Evolutionary conservation across 2,329 filamentous ascomycete species (phyloP).

Genomic region (Neofusicoccum sp.): DNA sequence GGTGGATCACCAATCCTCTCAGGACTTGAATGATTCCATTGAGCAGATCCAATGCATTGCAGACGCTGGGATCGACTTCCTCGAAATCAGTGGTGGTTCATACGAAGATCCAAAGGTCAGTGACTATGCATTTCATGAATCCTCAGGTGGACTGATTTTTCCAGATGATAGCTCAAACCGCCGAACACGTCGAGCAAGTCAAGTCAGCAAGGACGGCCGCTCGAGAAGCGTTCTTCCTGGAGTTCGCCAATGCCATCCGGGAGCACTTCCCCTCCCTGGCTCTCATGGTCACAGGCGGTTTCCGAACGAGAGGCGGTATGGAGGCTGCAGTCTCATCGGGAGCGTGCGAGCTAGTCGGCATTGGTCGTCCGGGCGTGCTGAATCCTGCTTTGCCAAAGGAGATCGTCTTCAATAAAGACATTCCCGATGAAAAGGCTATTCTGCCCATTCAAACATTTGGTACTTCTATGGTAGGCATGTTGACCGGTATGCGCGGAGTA

Average conservation of each 20-base stretch:
- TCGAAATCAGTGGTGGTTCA: constrained; percentile 65
- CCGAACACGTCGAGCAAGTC: constrained; percentile 21
- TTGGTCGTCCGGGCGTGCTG: constrained; percentile 46
- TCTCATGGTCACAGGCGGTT: constrained; percentile 58
- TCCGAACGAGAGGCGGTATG: constrained; percentile 55
- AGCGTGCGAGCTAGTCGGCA: constrained; percentile 51
- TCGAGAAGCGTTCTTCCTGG: constrained; percentile 67
- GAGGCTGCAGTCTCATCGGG: constrained; percentile 47
- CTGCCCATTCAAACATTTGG: constrained; percentile 2
- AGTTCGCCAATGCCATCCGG: constrained; percentile 50
- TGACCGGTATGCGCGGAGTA: neutral
- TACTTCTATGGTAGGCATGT: neutral
- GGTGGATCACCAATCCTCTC: constrained; percentile 42
- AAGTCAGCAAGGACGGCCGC: constrained; percentile 47
- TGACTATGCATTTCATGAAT: constrained; percentile 35
- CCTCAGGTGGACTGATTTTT: neutral
- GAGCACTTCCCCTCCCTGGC: constrained; percentile 26
- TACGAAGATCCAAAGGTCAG: constrained; percentile 20
- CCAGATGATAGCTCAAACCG: constrained; percentile 18
- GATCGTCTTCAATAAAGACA: constrained; percentile 20
- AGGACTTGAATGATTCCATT: constrained; percentile 49
- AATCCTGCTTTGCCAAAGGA: constrained; percentile 20
- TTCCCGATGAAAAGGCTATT: constrained; percentile 20
- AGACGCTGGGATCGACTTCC: constrained; percentile 58
- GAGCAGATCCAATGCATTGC: constrained; percentile 55